Evolutionary conservation across 768 basidiomycete species (phyloP).

Genomic region (Macrolepiota dolichaula): DNA sequence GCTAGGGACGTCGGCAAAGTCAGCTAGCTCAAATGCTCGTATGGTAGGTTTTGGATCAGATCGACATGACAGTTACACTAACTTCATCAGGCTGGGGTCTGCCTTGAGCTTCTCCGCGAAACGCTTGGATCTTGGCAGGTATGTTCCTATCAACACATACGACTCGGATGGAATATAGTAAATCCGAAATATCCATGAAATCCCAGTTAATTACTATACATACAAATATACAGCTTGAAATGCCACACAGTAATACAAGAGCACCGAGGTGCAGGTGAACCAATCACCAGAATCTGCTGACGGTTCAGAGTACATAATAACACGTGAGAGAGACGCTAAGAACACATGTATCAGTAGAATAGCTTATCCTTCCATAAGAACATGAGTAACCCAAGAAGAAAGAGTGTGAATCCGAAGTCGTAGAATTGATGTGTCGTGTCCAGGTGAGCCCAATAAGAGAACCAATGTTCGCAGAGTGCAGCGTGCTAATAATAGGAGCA

Average conservation of each 20-base stretch:
- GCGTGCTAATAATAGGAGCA: constrained; percentile 24
- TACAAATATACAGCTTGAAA: neutral
- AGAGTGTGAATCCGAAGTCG: constrained; percentile 22
- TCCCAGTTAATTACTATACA: neutral
- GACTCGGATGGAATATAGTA: neutral
- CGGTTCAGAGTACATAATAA: neutral
- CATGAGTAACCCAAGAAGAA: constrained; percentile 22
- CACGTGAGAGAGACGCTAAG: neutral
- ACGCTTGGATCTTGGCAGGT: too few species aligned
- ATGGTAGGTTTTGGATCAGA: too few species aligned
- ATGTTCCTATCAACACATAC: too few species aligned
- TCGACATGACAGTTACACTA: too few species aligned
- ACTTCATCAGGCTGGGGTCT: too few species aligned
- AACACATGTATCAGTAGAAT: constrained; percentile 1
- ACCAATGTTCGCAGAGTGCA: constrained; percentile 32
- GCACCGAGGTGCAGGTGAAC: neutral
- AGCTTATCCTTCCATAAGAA: constrained; percentile 30
- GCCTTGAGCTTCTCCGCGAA: too few species aligned
- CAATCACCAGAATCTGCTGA: neutral
- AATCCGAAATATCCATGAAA: neutral
- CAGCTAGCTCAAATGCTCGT: too few species aligned
- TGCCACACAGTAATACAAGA: neutral
- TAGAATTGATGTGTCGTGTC: constrained; percentile 13
- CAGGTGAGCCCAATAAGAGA: constrained; percentile 20
- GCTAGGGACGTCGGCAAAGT: too few species aligned